Base-by-base conservation (phyloP, 176 grass and related monocot species). In the Phyllostachys edulis region DNA sequence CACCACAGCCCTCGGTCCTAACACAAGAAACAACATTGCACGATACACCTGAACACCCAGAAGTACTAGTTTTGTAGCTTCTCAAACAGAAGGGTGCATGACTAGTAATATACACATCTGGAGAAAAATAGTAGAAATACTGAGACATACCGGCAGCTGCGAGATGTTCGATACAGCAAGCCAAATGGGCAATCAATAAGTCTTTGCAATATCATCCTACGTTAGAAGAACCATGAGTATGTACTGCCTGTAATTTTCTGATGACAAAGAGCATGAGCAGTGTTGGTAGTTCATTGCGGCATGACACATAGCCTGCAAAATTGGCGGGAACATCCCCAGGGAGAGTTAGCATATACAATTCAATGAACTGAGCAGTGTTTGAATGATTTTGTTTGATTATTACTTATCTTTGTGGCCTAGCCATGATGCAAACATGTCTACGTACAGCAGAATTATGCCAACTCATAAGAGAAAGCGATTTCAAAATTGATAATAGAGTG, bases 211-310 rank as follows among this genome's bases (percentile, higher is more conserved):
- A n/a, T n/a, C n/a, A n/a, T n/a, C n/a, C n/a, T 67, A 60, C 9
- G 77, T 89, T 76, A 85, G 69, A 51, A 74, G 50, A 76, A 76
- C 34, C 27, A 55, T 41, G 47, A 7, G 17, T 89, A 82, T 77
- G 71, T 65, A 89, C 83, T 44, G 15, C 18, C 2, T 36, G 77
- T 20, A 9, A 40, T 23, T 42, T 81, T 70, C 44, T 55, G 78
- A 66, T 62, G 29, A 29, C 1, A 29, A 29, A 29, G 29, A 29
- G 29, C 29, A 29, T 29, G 15, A 40, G 39, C 7, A 75, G 14
- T 50, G 32, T 63, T 65, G 45, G 46, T 32, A 75, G n/a, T 73
- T 62, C 7, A 37, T 4, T 63, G 54, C 56, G 32, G 29, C 82
- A 75, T 76, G 56, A 62, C 15, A 76, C 9, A 45, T 17, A 47